phyloP scores from a whole-genome alignment of 176 grass and related monocot species.

The Cenchrus americanus region DNA sequence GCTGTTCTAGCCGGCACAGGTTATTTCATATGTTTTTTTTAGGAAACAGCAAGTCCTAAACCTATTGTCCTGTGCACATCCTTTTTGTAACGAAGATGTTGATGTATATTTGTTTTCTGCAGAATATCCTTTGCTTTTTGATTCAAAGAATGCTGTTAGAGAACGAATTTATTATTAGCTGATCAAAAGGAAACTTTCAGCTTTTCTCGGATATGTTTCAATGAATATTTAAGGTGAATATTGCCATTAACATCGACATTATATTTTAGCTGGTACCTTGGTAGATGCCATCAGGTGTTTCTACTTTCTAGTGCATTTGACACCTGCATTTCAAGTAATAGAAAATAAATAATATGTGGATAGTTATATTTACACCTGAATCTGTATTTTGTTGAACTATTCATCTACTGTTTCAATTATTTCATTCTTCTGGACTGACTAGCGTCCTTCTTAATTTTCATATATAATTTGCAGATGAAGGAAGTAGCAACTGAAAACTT shows the following conservation, averaged over 20 bases:
- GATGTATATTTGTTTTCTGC: background rate
- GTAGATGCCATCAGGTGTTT: background rate
- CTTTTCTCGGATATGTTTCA: background rate
- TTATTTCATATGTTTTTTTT: background rate
- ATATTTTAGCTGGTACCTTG: background rate
- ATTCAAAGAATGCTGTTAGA: slow-evolving; percentile 14
- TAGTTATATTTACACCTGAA: slow-evolving; percentile 27
- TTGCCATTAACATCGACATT: slow-evolving; percentile 11
- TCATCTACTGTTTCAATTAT: background rate
- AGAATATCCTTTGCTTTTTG: background rate
- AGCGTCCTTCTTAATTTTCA: slow-evolving; percentile 28
- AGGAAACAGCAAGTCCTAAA: background rate
- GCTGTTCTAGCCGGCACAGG: background rate
- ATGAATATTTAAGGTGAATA: slow-evolving; percentile 12
- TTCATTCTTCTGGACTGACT: slow-evolving; percentile 29
- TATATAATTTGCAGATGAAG: slow-evolving; percentile 76
- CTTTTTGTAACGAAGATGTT: background rate
- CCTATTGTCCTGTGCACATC: background rate
- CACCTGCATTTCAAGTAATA: background rate
- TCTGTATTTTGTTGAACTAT: slow-evolving; percentile 34
- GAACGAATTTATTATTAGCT: slow-evolving; percentile 3
- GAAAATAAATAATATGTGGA: background rate
- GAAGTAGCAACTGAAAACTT: slow-evolving; percentile 97
- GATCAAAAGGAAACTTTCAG: background rate
- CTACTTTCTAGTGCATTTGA: slow-evolving; percentile 10